These are phyloP conservation scores for Trametes coccinea DNA, from an alignment of 768 basidiomycete species.

Conservation along the genomic window DNA sequence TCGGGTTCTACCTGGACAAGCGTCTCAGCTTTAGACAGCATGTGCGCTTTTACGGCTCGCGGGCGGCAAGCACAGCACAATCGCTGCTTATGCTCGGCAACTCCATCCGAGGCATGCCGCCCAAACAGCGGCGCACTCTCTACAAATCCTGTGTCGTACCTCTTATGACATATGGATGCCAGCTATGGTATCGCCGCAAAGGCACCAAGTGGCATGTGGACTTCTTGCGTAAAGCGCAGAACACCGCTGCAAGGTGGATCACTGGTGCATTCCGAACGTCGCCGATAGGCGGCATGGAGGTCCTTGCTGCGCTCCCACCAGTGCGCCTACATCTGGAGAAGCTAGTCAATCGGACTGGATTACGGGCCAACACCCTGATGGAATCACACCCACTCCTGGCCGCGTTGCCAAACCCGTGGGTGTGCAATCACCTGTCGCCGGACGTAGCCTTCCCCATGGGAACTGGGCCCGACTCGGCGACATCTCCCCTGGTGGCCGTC, in stretches of 20 bases:
- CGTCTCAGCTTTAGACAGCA: slow-evolving; percentile 15
- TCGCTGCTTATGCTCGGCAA: too few species aligned
- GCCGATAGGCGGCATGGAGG: slow-evolving; percentile 19
- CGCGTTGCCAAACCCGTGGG: neutral
- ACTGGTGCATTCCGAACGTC: slow-evolving; percentile 21
- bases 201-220: neutral
- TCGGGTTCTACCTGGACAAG: slow-evolving; percentile 22
- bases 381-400: neutral
- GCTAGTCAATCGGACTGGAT: too few species aligned
- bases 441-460: neutral
- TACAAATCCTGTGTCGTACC: slow-evolving; percentile 21
- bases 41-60: slow-evolving; percentile 12
- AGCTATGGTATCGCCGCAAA: slow-evolving; percentile 19
- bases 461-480: neutral
- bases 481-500: too few species aligned
- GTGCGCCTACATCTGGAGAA: too few species aligned
- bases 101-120: too few species aligned
- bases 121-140: slow-evolving; percentile 13
- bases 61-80: slow-evolving; percentile 7
- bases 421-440: neutral
- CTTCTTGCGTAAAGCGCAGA: slow-evolving; percentile 11
- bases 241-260: slow-evolving; percentile 19
- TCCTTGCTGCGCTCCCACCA: slow-evolving; percentile 16
- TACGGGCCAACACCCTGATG: neutral
- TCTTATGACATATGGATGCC: slow-evolving; percentile 20